phyloP scores from a whole-genome alignment of 805 yeast species.

The Kuraishia ogatae region DNA sequence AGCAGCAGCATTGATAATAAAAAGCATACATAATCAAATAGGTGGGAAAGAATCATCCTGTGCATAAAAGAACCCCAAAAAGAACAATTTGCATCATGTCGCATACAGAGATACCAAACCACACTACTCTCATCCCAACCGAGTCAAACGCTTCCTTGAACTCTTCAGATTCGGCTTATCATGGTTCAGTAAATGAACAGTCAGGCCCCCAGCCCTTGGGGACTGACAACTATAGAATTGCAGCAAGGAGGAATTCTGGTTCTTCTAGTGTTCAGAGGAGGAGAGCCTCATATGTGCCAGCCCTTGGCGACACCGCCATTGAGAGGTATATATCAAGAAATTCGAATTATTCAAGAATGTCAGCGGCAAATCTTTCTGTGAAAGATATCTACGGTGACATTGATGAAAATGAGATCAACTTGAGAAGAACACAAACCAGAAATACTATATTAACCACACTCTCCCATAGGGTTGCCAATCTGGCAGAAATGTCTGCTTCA shows the following conservation, averaged over 20 bases:
- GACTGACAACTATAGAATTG: not conserved
- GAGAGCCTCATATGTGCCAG: not conserved
- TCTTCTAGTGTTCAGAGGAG: not conserved
- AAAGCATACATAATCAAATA: too few species aligned
- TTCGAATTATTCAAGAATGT: not conserved
- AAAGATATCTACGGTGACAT: constrained; percentile 14
- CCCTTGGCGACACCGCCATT: not conserved
- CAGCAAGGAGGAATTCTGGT: not conserved
- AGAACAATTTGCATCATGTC: not conserved
- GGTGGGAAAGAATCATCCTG: too few species aligned
- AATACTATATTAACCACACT: constrained; percentile 33
- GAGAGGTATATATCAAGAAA: not conserved
- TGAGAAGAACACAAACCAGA: constrained; percentile 34
- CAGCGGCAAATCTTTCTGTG: not conserved
- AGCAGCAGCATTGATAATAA: too few species aligned
- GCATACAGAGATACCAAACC: not conserved
- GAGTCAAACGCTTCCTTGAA: not conserved
- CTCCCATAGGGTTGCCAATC: constrained; percentile 16
- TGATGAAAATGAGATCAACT: constrained; percentile 24
- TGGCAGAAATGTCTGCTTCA: constrained; percentile 6
- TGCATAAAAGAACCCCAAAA: too few species aligned
- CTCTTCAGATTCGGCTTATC: not conserved
- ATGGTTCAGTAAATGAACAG: not conserved
- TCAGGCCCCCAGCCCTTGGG: not conserved
- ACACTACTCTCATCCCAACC: not conserved